phyloP scores from a whole-genome alignment of 345 rosid genomes.

The Acer negundo region DNA sequence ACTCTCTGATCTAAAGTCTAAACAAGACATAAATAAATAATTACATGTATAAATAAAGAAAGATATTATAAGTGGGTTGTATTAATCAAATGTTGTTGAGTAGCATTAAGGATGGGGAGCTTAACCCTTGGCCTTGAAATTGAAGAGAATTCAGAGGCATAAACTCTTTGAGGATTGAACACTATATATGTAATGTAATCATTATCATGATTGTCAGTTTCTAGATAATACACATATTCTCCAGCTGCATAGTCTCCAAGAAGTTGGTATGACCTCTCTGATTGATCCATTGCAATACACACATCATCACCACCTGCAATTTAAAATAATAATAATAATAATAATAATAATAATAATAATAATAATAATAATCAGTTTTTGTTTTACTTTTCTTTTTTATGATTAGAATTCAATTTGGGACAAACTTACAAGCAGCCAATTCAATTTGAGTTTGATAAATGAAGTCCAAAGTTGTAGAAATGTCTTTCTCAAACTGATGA shows the following conservation, averaged over 20 bases:
- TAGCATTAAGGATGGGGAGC: slow-evolving; percentile 60
- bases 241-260: slow-evolving; percentile 91
- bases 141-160: slow-evolving; percentile 5
- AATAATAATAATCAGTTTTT: no score
- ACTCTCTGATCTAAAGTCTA: no score
- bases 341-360: no score
- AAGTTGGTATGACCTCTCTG: slow-evolving; percentile 81
- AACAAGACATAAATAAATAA: no score
- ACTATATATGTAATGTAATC: slow-evolving; percentile 23
- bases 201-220: slow-evolving; percentile 26
- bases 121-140: slow-evolving; percentile 43
- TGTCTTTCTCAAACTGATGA: slow-evolving; percentile 65
- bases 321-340: no score
- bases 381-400: no score
- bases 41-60: no score
- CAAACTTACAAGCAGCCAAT: slow-evolving; percentile 79
- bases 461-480: slow-evolving; percentile 72
- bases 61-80: not conserved
- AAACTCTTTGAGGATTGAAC: slow-evolving; percentile 33
- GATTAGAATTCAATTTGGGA: no score
- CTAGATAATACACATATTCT: slow-evolving; percentile 56
- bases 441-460: slow-evolving; percentile 82
- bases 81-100: slow-evolving; percentile 36
- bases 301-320: slow-evolving; percentile 45
- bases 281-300: slow-evolving; percentile 75